phyloP scores from a whole-genome alignment of 2,329 filamentous ascomycete species.

The Penicillium sp. region DNA sequence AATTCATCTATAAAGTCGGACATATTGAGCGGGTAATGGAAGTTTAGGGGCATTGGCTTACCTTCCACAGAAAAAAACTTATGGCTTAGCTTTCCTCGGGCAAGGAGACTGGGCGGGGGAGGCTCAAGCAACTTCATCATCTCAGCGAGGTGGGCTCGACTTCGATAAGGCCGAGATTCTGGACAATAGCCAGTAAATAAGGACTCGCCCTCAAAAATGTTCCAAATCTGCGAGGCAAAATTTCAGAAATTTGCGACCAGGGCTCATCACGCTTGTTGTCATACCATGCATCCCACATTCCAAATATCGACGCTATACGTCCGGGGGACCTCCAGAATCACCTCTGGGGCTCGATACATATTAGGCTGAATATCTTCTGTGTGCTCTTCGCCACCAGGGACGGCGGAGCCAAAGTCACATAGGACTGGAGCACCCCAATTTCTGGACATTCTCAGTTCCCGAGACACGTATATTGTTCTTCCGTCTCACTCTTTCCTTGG shows the following conservation, averaged over 20 bases:
- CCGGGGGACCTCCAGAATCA: slow-evolving; percentile 46
- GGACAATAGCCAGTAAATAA: slow-evolving; percentile 42
- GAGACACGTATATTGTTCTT: no score
- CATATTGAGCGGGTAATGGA: not conserved
- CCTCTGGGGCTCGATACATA: slow-evolving; percentile 38
- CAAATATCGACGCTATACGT: slow-evolving; percentile 47
- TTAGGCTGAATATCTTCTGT: slow-evolving; percentile 25
- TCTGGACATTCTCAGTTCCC: no score
- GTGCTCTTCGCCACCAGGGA: slow-evolving; percentile 33
- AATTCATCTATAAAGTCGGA: slow-evolving; percentile 16
- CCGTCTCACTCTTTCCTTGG: no score
- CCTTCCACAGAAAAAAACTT: slow-evolving; percentile 40
- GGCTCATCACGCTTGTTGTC: slow-evolving; percentile 10
- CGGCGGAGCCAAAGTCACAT: slow-evolving; percentile 48
- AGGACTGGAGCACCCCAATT: no score
- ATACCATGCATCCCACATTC: slow-evolving; percentile 49
- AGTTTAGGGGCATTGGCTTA: slow-evolving; percentile 10
- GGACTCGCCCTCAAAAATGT: slow-evolving; percentile 43
- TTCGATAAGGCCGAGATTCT: slow-evolving; percentile 36
- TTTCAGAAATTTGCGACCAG: slow-evolving; percentile 5
- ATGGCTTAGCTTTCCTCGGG: slow-evolving; percentile 22
- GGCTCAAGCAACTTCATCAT: slow-evolving; percentile 44
- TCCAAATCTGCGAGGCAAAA: slow-evolving; percentile 39
- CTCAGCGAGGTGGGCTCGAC: slow-evolving; percentile 45
- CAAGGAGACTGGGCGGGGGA: slow-evolving; percentile 36